phyloP scores from a whole-genome alignment of 495 filamentous ascomycete genomes.

The Aspergillus nidulans region DNA sequence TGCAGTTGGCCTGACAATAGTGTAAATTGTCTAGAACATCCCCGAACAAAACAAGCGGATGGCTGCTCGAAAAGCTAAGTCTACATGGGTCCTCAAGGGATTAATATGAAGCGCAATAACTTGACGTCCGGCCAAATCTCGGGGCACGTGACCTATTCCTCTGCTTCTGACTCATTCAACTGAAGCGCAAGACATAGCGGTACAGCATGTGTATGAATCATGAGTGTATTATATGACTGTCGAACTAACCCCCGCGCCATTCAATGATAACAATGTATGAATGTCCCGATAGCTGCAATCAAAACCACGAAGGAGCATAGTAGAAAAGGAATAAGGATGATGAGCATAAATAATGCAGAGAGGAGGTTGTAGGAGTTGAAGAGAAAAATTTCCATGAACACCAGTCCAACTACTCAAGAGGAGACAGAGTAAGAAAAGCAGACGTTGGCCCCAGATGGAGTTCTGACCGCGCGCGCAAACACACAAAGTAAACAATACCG shows the following conservation, averaged over 20 bases:
- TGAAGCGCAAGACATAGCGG: background rate
- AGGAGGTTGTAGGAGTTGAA: constrained; percentile 1
- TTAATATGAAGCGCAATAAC: background rate
- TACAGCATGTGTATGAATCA: background rate
- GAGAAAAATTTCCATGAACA: constrained; percentile 16
- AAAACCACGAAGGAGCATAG: constrained; percentile 10
- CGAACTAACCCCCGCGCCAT: constrained; percentile 13
- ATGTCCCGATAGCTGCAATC: constrained; percentile 12
- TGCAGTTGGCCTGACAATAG: background rate
- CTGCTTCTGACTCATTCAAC: background rate
- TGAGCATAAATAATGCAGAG: background rate
- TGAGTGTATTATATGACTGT: constrained; percentile 9
- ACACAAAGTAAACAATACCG: constrained; percentile 9
- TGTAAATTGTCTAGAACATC: background rate
- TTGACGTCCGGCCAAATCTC: constrained; percentile 1
- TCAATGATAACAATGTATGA: constrained; percentile 18
- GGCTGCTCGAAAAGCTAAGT: background rate
- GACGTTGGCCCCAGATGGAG: constrained; percentile 3
- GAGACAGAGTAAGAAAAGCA: constrained; percentile 2
- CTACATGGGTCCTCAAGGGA: background rate
- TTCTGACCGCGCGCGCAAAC: constrained; percentile 12
- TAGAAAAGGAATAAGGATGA: constrained; percentile 5
- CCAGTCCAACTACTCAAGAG: constrained; percentile 17
- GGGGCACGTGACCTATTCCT: constrained; percentile 9
- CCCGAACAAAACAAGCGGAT: background rate